Conservation (phyloP, 805 yeast species). For the Wickerhamomyces sydowiorum region DNA sequence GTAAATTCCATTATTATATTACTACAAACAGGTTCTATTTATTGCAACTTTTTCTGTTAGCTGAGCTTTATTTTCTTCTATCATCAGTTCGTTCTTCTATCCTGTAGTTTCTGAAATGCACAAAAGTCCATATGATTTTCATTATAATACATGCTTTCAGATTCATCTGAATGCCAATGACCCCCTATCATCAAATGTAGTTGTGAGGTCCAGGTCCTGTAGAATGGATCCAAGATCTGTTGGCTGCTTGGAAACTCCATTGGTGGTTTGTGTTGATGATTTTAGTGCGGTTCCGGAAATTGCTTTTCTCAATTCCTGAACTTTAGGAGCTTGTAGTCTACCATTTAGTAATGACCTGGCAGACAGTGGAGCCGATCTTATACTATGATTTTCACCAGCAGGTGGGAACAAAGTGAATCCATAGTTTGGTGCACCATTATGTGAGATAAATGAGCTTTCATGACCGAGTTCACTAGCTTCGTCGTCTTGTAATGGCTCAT, state of each 20-base stretch:
- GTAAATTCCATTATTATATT: too few relatives aligned
- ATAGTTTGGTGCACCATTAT: slow-evolving; percentile 6
- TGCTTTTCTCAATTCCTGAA: slow-evolving; percentile 20
- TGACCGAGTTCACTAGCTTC: slow-evolving; percentile 3
- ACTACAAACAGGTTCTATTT: too few relatives aligned
- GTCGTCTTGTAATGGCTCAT: background rate
- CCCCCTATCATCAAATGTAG: slow-evolving; percentile 2
- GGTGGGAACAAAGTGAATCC: slow-evolving; percentile 15
- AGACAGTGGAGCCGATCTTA: slow-evolving; percentile 22
- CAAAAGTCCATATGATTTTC: too few relatives aligned
- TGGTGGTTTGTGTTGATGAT: background rate
- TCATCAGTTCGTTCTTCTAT: too few relatives aligned
- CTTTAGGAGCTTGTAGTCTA: slow-evolving; percentile 19
- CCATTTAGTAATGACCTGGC: slow-evolving; percentile 20
- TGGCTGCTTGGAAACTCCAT: slow-evolving; percentile 7
- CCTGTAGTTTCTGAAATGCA: too few relatives aligned
- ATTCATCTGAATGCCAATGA: background rate
- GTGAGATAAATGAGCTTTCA: slow-evolving; percentile 13
- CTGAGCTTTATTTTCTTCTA: too few relatives aligned
- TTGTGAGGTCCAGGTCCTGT: slow-evolving; percentile 13
- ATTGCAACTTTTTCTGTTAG: too few relatives aligned
- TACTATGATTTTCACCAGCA: slow-evolving; percentile 15
- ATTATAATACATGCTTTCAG: too few relatives aligned
- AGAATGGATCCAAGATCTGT: slow-evolving; percentile 19
- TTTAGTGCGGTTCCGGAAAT: slow-evolving; percentile 14